These are phyloP conservation scores for Didymella glomerata DNA, from an alignment of 2,329 filamentous ascomycete species.

Conservation along the genomic window DNA sequence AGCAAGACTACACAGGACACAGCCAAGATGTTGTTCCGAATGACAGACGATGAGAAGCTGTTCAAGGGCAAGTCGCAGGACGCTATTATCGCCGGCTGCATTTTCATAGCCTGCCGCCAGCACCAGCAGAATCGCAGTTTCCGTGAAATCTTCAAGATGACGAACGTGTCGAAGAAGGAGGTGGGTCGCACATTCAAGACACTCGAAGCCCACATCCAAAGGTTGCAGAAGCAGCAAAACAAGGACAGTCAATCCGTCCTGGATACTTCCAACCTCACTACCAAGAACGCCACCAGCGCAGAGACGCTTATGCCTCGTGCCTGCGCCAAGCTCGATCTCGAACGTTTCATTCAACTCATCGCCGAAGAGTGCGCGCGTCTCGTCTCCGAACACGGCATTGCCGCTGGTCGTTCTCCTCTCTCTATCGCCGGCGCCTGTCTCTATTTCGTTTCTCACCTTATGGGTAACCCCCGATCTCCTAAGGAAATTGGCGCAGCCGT, in stretches of 20 bases:
- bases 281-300: conserved; percentile 69
- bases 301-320: conserved; percentile 88
- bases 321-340: conserved; percentile 81
- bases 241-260: conserved; percentile 54
- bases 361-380: conserved; percentile 80
- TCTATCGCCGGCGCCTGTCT: conserved; percentile 96
- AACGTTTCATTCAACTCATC: conserved; percentile 79
- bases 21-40: conserved; percentile 94
- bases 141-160: conserved; percentile 91
- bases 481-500: conserved; percentile 86
- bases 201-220: conserved; percentile 71
- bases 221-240: conserved; percentile 72
- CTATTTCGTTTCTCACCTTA: conserved; percentile 90
- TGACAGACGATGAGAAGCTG: conserved; percentile 88
- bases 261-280: conserved; percentile 67
- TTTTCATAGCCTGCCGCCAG: conserved; percentile 97
- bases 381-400: conserved; percentile 77
- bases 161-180: conserved; percentile 95
- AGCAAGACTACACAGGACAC: conserved; percentile 83
- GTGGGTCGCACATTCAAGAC: conserved; percentile 95
- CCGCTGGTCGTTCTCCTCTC: conserved; percentile 91
- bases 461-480: conserved; percentile 79
- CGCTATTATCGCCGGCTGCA: conserved; percentile 91
- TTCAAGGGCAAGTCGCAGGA: conserved; percentile 97
- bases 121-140: conserved; percentile 88